Evolutionary conservation across 2,329 filamentous ascomycete genomes (phyloP), one percentile per base, ranked within the genome.

Genomic region (Cladosporium colombiae): DNA sequence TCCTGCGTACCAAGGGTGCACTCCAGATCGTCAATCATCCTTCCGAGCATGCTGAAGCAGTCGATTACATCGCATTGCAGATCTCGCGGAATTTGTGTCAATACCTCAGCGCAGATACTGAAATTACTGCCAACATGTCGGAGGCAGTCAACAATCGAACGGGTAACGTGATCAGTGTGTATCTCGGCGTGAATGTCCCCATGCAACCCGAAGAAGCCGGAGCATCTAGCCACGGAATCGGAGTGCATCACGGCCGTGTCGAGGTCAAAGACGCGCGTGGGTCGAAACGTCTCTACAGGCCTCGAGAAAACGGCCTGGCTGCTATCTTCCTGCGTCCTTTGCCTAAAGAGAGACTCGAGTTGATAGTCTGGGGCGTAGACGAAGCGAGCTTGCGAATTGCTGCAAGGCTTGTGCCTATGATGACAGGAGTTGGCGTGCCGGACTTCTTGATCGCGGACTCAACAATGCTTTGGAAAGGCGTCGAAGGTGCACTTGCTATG

Each of bases 341-440:
- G 31, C 71, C 74, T 1, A 74, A 77, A 31, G 81, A 83, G 65
- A 75, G 81, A 62, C 75, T 87, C 59, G 85, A 86, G 70, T 73
- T 88, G 40, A 81, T 87, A 3, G 73, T 88, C 7, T 88, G 85
- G 86, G 86, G 84, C 18, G 70, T 72, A 27, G 82, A 86, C 73
- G 74, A 75, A 25, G 74, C 77, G 25, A 82, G 81, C 6, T 73
- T 87, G 56, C 74, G 77, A 35, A 79, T 82, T 64, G 85, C 84
- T 49, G 81, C 83, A 5, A 79, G 85, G 33, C 74, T 88, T 44
- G 78, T 86, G 27, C 85, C 86, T 0, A 82, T 83, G 69, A 73
- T 86, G 61, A 84, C 85, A 21, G 85, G 86, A 10, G 82, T 81
- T 58, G 84, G 85, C 0, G 83, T 86, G 69, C 85, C 86, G 14